Evolutionary conservation across 2,329 filamentous ascomycete genomes (phyloP).

Genomic region (Calonectria leucothoes): DNA sequence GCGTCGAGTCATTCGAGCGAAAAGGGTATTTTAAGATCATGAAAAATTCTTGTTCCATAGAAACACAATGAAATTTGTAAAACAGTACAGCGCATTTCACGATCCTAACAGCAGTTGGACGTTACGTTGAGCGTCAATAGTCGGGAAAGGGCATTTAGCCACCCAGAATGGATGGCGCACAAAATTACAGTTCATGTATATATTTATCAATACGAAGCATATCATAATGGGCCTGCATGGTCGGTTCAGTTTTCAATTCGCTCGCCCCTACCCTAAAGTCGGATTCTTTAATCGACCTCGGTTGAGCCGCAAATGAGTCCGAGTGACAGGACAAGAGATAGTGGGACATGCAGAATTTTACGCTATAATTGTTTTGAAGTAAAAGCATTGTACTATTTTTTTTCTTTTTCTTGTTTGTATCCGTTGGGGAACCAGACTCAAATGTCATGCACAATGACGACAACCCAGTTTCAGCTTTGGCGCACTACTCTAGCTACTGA

Average conservation of each 20-base stretch:
- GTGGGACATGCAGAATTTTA: too few relatives aligned
- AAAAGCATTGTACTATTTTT: too few relatives aligned
- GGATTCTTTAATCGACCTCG: too few relatives aligned
- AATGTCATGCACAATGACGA: too few relatives aligned
- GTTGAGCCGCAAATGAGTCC: too few relatives aligned
- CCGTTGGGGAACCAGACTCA: too few relatives aligned
- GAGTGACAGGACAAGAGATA: too few relatives aligned
- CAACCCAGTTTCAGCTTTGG: too few relatives aligned
- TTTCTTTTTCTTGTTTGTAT: too few relatives aligned
- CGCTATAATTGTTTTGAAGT: too few relatives aligned
- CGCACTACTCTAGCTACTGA: too few relatives aligned
- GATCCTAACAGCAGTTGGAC: neutral
- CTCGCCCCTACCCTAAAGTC: neutral
- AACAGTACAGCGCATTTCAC: neutral
- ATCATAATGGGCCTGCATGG: neutral
- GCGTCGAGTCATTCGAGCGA: constrained; percentile 13
- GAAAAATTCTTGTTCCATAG: neutral
- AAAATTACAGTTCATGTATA: too few relatives aligned
- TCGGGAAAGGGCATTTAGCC: neutral
- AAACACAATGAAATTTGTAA: neutral
- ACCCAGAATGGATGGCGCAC: neutral
- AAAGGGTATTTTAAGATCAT: neutral
- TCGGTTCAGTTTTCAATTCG: neutral
- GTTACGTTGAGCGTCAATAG: neutral
- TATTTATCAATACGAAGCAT: neutral